Percentiles rank a stretch among this genome's conserved stretches.
These are phyloP conservation scores for Alisma plantagoaquatica DNA, from an alignment of 106 monocot species.

Conservation along the genomic window DNA sequence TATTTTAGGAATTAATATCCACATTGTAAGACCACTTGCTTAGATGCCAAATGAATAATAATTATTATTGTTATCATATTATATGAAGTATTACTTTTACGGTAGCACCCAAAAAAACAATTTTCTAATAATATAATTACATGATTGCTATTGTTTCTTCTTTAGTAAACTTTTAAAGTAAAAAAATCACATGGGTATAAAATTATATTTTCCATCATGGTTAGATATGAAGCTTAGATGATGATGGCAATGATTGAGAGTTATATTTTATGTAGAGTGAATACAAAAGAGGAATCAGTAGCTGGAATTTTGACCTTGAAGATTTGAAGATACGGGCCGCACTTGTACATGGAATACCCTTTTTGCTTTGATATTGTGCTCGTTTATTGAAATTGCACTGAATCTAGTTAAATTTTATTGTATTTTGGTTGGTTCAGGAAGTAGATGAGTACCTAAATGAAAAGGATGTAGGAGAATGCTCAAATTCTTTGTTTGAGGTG, in stretches of 20 bases:
- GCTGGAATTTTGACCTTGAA: constrained; percentile 74
- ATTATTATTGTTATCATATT: too few relatives aligned
- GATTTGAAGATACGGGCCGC: constrained; percentile 60
- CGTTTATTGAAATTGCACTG: not conserved
- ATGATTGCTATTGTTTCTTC: too few relatives aligned
- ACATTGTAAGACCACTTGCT: too few relatives aligned
- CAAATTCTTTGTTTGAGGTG: constrained; percentile 33
- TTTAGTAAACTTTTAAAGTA: too few relatives aligned
- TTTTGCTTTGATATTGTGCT: not conserved
- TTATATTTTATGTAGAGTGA: constrained; percentile 60
- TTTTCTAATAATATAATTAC: too few relatives aligned
- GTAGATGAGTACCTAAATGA: constrained; percentile 12
- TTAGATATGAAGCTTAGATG: too few relatives aligned
- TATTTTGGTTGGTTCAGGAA: constrained; percentile 20
- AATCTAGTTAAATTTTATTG: not conserved
- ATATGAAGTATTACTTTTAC: too few relatives aligned
- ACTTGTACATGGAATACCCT: constrained; percentile 23
- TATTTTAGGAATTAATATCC: too few relatives aligned
- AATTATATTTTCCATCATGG: not conserved
- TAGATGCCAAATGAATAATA: too few relatives aligned
- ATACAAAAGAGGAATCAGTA: constrained; percentile 66
- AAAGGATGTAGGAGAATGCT: constrained; percentile 10
- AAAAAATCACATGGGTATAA: too few relatives aligned
- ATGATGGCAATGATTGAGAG: too few relatives aligned
- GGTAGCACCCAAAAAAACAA: too few relatives aligned